Conservation (phyloP, 140 eudicot genomes). For the Anethum foeniculum region DNA sequence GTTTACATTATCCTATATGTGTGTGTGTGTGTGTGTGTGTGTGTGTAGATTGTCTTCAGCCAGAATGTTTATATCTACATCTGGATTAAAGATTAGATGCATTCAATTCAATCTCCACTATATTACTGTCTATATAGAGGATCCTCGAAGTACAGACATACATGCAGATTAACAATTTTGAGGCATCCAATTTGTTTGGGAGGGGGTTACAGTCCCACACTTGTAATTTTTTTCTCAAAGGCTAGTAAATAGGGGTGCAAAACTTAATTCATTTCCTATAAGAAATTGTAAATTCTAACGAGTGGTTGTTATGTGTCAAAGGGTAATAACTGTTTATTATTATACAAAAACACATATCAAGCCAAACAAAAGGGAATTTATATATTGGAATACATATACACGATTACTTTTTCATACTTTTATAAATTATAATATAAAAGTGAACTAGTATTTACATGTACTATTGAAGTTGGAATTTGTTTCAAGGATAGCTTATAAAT, state of each 20-base stretch:
- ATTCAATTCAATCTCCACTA: background rate
- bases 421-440: no score
- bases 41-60: background rate
- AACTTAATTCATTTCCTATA: background rate
- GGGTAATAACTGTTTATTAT: background rate
- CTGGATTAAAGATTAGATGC: background rate
- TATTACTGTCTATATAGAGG: background rate
- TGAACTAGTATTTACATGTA: background rate
- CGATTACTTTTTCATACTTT: background rate
- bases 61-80: background rate
- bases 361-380: background rate
- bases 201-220: background rate
- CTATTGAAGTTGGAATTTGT: background rate
- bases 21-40: no score
- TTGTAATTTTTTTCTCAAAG: no score
- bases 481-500: background rate
- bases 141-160: background rate
- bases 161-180: background rate
- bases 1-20: no score
- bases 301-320: background rate
- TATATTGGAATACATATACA: background rate
- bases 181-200: background rate
- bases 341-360: background rate
- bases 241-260: background rate
- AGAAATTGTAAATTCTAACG: background rate